These are phyloP conservation scores for Fusarium continuum DNA, from an alignment of 2,329 filamentous ascomycete species.

Conservation along the genomic window DNA sequence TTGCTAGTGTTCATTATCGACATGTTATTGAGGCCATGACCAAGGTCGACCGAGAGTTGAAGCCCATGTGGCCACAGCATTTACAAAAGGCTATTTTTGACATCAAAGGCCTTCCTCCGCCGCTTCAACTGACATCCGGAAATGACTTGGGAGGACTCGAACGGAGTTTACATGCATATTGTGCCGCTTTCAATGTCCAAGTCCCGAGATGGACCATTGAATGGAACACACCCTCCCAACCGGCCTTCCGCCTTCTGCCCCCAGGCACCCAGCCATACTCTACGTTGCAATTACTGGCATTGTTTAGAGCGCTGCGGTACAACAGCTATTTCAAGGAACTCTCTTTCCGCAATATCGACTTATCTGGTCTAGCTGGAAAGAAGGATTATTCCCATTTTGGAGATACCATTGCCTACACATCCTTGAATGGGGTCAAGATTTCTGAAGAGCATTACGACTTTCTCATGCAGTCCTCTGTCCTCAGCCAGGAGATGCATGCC, in stretches of 20 bases:
- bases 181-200: slow-evolving; percentile 60
- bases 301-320: slow-evolving; percentile 65
- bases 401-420: slow-evolving; percentile 61
- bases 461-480: slow-evolving; percentile 58
- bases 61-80: slow-evolving; percentile 66
- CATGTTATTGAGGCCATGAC: slow-evolving; percentile 64
- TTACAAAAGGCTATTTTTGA: slow-evolving; percentile 64
- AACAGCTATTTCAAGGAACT: slow-evolving; percentile 68
- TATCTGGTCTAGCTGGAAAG: slow-evolving; percentile 52
- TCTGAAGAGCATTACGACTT: slow-evolving; percentile 59
- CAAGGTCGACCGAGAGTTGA: slow-evolving; percentile 63
- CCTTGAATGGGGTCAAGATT: slow-evolving; percentile 60
- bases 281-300: slow-evolving; percentile 63
- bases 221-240: slow-evolving; percentile 54
- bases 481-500: slow-evolving; percentile 66
- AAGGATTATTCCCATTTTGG: slow-evolving; percentile 57
- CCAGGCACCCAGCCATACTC: slow-evolving; percentile 54
- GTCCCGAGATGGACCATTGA: slow-evolving; percentile 63
- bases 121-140: slow-evolving; percentile 62
- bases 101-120: slow-evolving; percentile 61
- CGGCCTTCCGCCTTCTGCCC: slow-evolving; percentile 63
- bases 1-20: slow-evolving; percentile 64
- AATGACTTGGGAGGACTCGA: slow-evolving; percentile 65
- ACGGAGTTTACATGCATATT: slow-evolving; percentile 64
- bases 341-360: slow-evolving; percentile 63